Conservation (phyloP, 495 filamentous ascomycete genomes). For the Neurospora sp. region DNA sequence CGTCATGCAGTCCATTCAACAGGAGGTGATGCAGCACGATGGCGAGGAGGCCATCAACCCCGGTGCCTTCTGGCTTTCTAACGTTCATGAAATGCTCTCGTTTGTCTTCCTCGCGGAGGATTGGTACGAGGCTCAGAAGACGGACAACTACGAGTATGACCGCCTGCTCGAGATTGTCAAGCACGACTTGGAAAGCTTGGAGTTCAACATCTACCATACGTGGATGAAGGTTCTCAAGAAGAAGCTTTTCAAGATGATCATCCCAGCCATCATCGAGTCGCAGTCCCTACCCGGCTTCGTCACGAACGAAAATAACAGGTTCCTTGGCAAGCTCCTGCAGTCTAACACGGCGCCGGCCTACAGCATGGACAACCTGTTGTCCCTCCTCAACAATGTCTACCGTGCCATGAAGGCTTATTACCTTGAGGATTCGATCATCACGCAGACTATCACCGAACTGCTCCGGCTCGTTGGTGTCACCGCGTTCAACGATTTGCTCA, state of each 20-base stretch:
- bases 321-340: conserved; percentile 92
- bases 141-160: conserved; percentile 98
- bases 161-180: conserved; percentile 97
- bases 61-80: conserved; percentile 97
- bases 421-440: conserved; percentile 90
- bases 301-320: conserved; percentile 94
- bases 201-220: conserved; percentile 99
- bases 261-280: conserved; percentile 97
- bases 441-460: conserved; percentile 89
- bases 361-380: conserved; percentile 98
- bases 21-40: conserved; percentile 97
- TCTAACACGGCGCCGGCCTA: conserved; percentile 80
- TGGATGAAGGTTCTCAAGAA: conserved; percentile 99
- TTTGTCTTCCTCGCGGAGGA: conserved; percentile 99
- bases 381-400: conserved; percentile 92
- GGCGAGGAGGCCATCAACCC: conserved; percentile 96
- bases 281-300: conserved; percentile 97
- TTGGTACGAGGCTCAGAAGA: conserved; percentile 99
- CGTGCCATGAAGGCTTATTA: conserved; percentile 98
- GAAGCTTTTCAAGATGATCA: conserved; percentile 98
- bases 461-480: conserved; percentile 92
- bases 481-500: conserved; percentile 96
- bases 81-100: conserved; percentile 99
- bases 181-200: conserved; percentile 93
- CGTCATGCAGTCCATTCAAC: conserved; percentile 98